A percentile compares a stretch with the other conserved stretches of the same genome.
phyloP scores from a whole-genome alignment of 495 filamentous ascomycete species.

The Neurospora terricola region DNA sequence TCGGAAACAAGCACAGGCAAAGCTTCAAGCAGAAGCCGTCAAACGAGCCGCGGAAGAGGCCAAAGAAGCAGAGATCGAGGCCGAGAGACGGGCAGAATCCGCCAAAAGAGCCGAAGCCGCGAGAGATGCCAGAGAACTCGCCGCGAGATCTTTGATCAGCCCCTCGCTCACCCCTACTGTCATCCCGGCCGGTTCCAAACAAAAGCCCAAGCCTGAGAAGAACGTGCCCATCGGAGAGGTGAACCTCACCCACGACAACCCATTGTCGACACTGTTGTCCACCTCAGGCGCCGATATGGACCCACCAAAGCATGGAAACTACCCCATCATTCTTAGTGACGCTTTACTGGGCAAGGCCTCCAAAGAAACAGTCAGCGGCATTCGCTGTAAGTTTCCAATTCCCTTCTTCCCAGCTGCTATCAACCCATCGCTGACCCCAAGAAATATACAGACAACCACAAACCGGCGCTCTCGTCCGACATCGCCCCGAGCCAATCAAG shows the following conservation, averaged over 20 bases:
- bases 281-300: conserved; percentile 26
- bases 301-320: conserved; percentile 42
- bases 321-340: conserved; percentile 47
- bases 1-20: not conserved
- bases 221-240: not conserved
- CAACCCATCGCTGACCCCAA: not conserved
- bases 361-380: conserved; percentile 42
- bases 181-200: not conserved
- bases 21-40: not conserved
- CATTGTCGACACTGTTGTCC: conserved; percentile 15
- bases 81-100: not conserved
- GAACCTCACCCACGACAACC: not conserved
- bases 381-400: conserved; percentile 35
- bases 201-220: not conserved
- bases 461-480: conserved; percentile 35
- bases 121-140: not conserved
- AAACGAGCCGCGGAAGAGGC: not conserved
- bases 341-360: conserved; percentile 40
- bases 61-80: not conserved
- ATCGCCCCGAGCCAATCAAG: conserved; percentile 33
- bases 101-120: not conserved
- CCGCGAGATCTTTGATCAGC: not conserved
- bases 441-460: conserved; percentile 40
- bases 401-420: not conserved
- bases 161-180: not conserved